Base-by-base conservation (phyloP, 1,284 basidiomycete species). In the Melampsora larici-populina region DNA sequence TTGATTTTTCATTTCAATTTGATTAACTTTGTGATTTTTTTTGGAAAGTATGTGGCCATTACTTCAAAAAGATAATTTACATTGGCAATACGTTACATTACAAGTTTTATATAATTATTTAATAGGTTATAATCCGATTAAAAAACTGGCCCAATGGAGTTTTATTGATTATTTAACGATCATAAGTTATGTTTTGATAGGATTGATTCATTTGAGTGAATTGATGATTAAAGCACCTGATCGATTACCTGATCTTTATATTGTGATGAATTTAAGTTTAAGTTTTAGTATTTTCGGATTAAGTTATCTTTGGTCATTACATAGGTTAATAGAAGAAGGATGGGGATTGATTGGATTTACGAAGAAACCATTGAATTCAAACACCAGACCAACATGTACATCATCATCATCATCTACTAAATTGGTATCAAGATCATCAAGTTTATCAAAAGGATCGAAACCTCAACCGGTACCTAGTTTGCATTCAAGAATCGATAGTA, bases 31-130 rank as follows among this genome's bases (percentile, higher is more conserved):
- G 62, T 26, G 24, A 8, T 77, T 67, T 48, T 49, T 26, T 66
- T 36, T 29, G n/a, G 31, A 0, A 79, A 94, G 94, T 82, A 92
- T 97, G 90, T 97, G 91, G 90, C 94, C 94, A 0, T 84, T 97
- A 31, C 85, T 97, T 36, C 89, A 89, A 80, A 87, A 88, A 79
- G 94, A 97, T 79, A 92, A 91, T 0, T 87, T 92, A n/a, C 88
- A 86, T 0, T 79, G 92, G 18, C 91, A 91, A 83, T 94, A 93
- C 80, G 78, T 91, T 33, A 88, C 88, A 0, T 83, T 89, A 6
- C 85, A 89, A 4, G 24, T 91, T 0, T 82, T 92, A 1, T 97
- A 93, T 93, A 97, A 96, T 82, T 88, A 88, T 79, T 79, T 91
- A 1, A 87, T 95, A 72, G 94, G 95, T 0, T 89, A 92, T 71